Evolutionary conservation across 306 rosid genomes (phyloP), one percentile per base, ranked within the genome.

Genomic region (Corylus avellana): DNA sequence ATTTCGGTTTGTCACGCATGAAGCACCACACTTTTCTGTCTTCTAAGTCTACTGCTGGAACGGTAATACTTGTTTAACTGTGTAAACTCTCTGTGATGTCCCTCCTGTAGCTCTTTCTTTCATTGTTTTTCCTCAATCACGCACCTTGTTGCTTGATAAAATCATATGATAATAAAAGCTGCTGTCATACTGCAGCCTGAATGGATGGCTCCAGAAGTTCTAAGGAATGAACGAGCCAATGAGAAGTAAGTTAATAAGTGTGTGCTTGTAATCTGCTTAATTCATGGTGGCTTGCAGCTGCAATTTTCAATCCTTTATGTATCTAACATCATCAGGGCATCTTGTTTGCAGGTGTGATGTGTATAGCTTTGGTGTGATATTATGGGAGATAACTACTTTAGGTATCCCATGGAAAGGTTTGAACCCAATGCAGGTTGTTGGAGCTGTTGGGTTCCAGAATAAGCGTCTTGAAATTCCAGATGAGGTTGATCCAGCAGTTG

Each of bases 381-480:
- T 96, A 80, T 96, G 99, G 99, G 99, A 96, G 86, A 84, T 96
- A 87, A 75, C 89, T 56, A 93, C 97, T 47, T 74, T 83, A 67
- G 77, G 62, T 61, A 84, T 96, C 82, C 99, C 99, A 37, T 96
- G 99, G 99, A 88, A 87, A 75, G 98, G 99, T 62, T 86, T 96
- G 94, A 96, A 96, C 87, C 99, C 99, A 48, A 96, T 96, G 99
- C 99, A 96, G 91, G 99, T 96, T 78, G 99, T 96, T 72, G 99
- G 99, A 86, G 99, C 99, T 75, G 99, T 96, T 77, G 99, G 99
- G 49, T 96, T 96, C 86, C 99, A 96, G 80, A 90, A 96, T 81
- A 89, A 92, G 88, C 96, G 96, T 79, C 94, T 93, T 74, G 98
- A 96, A 80, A 91, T 96, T 84, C 98, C 97, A 35, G 94, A 91